phyloP scores from a whole-genome alignment of 1,284 basidiomycete species.

The Ganoderma meredithae region DNA sequence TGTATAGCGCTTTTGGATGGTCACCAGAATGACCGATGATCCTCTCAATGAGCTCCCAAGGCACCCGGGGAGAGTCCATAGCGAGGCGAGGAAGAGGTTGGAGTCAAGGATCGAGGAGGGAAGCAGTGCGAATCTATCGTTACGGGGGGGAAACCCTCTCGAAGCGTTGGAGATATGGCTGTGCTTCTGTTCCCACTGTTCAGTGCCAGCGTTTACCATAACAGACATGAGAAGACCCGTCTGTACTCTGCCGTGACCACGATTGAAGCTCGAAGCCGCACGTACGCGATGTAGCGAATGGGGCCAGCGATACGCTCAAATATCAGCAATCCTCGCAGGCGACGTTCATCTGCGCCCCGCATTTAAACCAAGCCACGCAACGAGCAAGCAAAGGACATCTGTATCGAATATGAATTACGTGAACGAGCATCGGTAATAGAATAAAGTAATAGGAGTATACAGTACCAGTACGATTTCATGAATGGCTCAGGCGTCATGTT shows the following conservation, averaged over 20 bases:
- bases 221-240: too few species aligned
- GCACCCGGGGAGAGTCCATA: background rate
- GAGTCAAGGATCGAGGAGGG: too few species aligned
- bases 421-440: background rate
- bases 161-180: too few species aligned
- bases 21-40: background rate
- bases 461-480: background rate
- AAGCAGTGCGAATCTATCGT: background rate
- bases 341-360: too few species aligned
- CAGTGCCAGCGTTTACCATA: too few species aligned
- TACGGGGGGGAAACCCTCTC: background rate
- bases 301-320: background rate
- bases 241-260: too few species aligned
- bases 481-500: background rate
- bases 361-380: background rate
- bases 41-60: conserved; percentile 4
- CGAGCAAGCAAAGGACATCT: background rate
- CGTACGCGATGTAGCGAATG: background rate
- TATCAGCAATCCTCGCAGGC: too few species aligned
- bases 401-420: background rate
- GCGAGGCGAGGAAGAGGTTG: background rate
- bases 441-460: background rate
- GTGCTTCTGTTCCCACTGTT: too few species aligned
- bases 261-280: too few species aligned
- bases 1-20: background rate